Evolutionary conservation across 139 green algal genomes (phyloP).

Genomic region (Haematococcus sp.): DNA sequence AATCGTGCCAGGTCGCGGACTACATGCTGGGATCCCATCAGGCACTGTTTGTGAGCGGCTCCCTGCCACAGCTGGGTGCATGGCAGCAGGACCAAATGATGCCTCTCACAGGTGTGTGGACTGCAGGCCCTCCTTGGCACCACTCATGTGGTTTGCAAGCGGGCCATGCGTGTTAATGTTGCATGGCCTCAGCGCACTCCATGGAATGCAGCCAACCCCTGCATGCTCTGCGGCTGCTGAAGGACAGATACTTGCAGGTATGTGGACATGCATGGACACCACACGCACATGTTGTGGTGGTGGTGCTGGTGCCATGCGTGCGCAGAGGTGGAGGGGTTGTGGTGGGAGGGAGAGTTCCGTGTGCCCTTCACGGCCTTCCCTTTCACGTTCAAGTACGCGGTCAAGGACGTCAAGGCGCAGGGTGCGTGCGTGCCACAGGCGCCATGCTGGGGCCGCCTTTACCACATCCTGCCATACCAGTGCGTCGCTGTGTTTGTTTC

Average conservation of each 20-base stretch:
- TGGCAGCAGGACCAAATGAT: slow-evolving; percentile 75
- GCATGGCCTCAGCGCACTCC: no score
- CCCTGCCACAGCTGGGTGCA: slow-evolving; percentile 64
- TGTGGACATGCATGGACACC: not conserved
- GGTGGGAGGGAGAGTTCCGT: slow-evolving; percentile 55
- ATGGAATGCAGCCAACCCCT: no score
- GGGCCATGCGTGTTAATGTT: no score
- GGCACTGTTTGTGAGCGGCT: slow-evolving; percentile 63
- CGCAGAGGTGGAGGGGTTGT: slow-evolving; percentile 40
- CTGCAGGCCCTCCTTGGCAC: not conserved
- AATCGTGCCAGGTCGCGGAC: slow-evolving; percentile 34
- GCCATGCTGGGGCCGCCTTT: no score
- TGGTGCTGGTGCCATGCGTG: not conserved
- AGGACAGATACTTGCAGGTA: not conserved
- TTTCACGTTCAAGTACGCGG: slow-evolving; percentile 87
- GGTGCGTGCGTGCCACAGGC: no score
- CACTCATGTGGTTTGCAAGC: no score
- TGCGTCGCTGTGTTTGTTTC: no score
- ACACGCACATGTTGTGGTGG: not conserved
- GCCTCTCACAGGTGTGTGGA: slow-evolving; percentile 48
- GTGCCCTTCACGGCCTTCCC: slow-evolving; percentile 67
- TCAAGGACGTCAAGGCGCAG: slow-evolving; percentile 22
- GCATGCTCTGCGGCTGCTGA: no score
- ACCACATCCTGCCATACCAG: no score
- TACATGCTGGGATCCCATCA: slow-evolving; percentile 42